Evolutionary conservation across 306 rosid species (phyloP), one percentile per base, ranked within the genome.

Genomic region (Quercus robur): DNA sequence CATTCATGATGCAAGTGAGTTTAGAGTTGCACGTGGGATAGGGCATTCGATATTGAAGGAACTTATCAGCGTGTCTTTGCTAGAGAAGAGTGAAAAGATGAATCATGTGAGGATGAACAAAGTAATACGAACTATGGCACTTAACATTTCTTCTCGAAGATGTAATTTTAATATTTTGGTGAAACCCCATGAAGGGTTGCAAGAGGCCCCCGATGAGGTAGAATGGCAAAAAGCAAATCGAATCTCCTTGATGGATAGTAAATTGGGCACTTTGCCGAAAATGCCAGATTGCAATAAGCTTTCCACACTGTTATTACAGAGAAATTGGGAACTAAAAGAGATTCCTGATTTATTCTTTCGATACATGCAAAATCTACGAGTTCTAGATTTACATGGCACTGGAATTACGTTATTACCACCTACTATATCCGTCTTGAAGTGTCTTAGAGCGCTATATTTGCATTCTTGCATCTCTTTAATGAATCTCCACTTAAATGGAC

Each of bases 41-140:
- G 75, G 58, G 13, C 19, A 46, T 71, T 56, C n/a, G 1, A 25
- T 72, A 49, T 6, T 79, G 5, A 77, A 79, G 77, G 62, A 79
- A 46, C 82, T 71, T 31, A 59, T 51, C 7, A 28, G 71, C 21
- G 77, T 79, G 49, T 79, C 77, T 11, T 58, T 79, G 13, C 20
- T 79, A 11, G 77, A 79, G 56, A 70, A 61, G 49, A 83, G 78
- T 35, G 70, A 79, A n/a, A 12, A 4, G 3, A 75, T 75, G 83
- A 70, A 28, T 14, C 76, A 83, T 75, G 86, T 83, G 14, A 51
- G 17, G 35, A 70, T 83, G 77, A 75, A 78, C 56, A 69, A 70
- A 26, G 75, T 73, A 20, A 74, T 75, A 73, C 75, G 77, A 38
- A 73, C 75, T 38, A 74, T 78, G 75, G 83, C 86, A n/a, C 41